These are phyloP conservation scores for Ophiostoma novo-ulmi DNA, from an alignment of 2,329 filamentous ascomycete genomes.

Conservation along the genomic window DNA sequence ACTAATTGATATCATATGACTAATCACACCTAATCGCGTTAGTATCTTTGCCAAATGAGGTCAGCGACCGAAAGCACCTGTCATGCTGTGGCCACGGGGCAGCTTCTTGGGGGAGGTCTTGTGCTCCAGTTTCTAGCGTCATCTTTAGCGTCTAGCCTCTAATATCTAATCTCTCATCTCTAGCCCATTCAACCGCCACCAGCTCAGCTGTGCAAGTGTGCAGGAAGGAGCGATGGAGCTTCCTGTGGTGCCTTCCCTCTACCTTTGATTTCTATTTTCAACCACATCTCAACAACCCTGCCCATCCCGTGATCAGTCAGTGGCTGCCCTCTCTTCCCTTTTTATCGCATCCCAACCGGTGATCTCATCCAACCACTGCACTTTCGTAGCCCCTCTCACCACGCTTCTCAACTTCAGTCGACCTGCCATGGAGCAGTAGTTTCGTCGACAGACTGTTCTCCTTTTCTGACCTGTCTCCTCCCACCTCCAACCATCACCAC, in stretches of 20 bases:
- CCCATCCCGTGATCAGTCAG: neutral
- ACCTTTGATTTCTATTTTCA: neutral
- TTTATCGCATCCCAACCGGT: constrained; percentile 5
- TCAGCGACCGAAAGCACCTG: neutral
- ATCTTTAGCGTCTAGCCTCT: neutral
- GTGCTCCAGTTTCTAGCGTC: neutral
- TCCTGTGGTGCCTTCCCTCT: constrained; percentile 6
- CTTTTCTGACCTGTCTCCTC: neutral
- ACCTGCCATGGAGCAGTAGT: constrained; percentile 9
- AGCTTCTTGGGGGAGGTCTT: constrained; percentile 7
- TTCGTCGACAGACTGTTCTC: neutral
- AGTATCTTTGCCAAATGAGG: neutral
- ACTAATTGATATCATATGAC: constrained; percentile 16
- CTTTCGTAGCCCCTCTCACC: neutral
- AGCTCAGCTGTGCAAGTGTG: neutral
- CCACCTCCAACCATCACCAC: neutral
- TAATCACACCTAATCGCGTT: neutral
- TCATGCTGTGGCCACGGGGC: constrained; percentile 14
- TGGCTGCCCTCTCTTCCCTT: neutral
- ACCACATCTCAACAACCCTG: constrained; percentile 9
- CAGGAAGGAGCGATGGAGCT: neutral
- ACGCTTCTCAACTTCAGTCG: neutral
- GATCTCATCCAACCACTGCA: neutral
- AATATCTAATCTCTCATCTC: neutral
- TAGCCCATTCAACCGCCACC: neutral